Evolutionary conservation across 345 rosid species (phyloP).

Genomic region (Microthlaspi erraticum): DNA sequence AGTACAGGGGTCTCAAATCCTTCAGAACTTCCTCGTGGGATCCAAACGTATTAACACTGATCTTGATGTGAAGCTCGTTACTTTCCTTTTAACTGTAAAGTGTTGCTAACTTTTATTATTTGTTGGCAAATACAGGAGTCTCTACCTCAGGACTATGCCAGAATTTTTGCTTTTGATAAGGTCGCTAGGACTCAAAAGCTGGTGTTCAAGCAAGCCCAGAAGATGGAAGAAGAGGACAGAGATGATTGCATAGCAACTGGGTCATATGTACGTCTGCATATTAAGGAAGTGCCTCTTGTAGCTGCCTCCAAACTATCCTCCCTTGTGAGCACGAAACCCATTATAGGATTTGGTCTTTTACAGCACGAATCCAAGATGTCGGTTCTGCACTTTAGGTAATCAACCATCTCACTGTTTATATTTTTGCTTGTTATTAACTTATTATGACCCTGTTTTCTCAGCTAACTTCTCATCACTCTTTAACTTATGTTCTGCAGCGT

Average conservation of each 20-base stretch:
- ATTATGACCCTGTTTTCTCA: constrained; percentile 11
- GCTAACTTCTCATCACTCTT: constrained; percentile 22
- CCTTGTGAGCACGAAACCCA: constrained; percentile 52
- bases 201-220: constrained; percentile 64
- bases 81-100: constrained; percentile 5
- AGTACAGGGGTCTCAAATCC: constrained; percentile 93
- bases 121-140: constrained; percentile 71
- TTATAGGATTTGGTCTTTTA: constrained; percentile 80
- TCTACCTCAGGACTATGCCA: constrained; percentile 86
- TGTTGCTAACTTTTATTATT: constrained; percentile 13
- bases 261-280: constrained; percentile 70
- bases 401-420: background rate
- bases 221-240: constrained; percentile 58
- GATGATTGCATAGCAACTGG: constrained; percentile 68
- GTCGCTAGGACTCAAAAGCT: constrained; percentile 82
- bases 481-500: constrained; percentile 52
- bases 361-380: constrained; percentile 98
- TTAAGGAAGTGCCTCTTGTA: constrained; percentile 67
- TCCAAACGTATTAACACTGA: constrained; percentile 64
- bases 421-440: constrained; percentile 29
- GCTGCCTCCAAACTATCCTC: constrained; percentile 65
- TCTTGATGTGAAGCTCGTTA: constrained; percentile 21
- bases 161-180: constrained; percentile 92
- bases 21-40: constrained; percentile 97
- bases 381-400: constrained; percentile 94